Evolutionary conservation across 179 eudicot genomes (phyloP), one percentile per base, ranked within the genome.

Genomic region (Beta macrorhiza): DNA sequence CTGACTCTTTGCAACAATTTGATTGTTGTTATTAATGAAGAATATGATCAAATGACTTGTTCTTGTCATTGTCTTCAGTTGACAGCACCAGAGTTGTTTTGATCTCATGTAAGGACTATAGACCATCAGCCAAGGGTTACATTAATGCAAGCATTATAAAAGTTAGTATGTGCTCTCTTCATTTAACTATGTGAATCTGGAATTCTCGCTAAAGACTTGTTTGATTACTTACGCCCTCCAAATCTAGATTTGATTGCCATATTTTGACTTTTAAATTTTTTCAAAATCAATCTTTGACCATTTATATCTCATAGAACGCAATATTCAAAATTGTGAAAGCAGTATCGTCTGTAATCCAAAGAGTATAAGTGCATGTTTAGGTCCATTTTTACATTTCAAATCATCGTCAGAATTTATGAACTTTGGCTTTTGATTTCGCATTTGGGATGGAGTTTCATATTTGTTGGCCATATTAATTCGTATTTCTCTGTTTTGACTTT

Each of bases 131-230:
- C 56, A 85, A 72, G 87, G 99, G 97, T 75, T 96, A 94, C 84
- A 92, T 96, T 73, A 96, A 96, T 87, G 99, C 98, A 71, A 96
- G 97, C 87, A 84, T 90, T 75, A 83, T 96, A 44, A 85, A 80
- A 84, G 98, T 92, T 83, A 75, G 86, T 63, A 42, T 82, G 47
- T 80, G 6, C 77, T 58, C 76, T 62, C 67, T 29, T 65, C 72
- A 44, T 77, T 49, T 7, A 64, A 67, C 37, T 65, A 65, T 56
- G 16, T 19, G 13, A 65, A 55, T 32, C 53, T 72, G 37, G 25
- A 22, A 62, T 76, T 29, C 44, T 59, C 22, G 15, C 32, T 58
- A 58, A 74, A 56, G 25, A 62, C 68, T 63, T 79, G 29, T 42
- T 57, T 52, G n/a, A 22, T 51, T 72, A 9, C 57, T 8, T 9